These are phyloP conservation scores for Candida coquimbonensis DNA, from an alignment of 805 yeast genomes.

Conservation along the genomic window DNA sequence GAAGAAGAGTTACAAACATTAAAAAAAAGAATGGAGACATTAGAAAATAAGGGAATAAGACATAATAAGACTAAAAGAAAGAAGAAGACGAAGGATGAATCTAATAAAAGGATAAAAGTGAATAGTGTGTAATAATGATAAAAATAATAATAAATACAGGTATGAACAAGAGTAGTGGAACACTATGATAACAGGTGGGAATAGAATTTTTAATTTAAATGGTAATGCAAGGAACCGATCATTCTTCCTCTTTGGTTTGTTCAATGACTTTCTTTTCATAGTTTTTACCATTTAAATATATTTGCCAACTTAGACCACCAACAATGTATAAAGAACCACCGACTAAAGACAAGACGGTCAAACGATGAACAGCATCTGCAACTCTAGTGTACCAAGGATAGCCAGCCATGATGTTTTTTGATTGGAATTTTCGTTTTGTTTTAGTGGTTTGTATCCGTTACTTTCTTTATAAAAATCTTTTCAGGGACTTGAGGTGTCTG, in stretches of 20 bases:
- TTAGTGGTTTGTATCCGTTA: no score
- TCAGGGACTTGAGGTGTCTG: no score
- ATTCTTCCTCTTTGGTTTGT: constrained; percentile 1
- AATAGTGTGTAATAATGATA: neutral
- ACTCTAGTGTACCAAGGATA: constrained; percentile 74
- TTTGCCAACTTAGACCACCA: constrained; percentile 44
- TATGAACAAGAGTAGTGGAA: no score
- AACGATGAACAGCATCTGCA: constrained; percentile 66
- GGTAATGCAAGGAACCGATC: neutral
- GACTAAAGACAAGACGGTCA: constrained; percentile 59
- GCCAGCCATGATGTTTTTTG: constrained; percentile 31
- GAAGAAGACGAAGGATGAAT: constrained; percentile 4
- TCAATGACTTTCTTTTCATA: constrained; percentile 33
- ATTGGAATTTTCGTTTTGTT: no score
- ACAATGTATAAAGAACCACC: constrained; percentile 49
- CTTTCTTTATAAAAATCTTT: no score
- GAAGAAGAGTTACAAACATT: constrained; percentile 13
- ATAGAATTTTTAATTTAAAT: neutral
- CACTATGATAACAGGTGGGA: neutral
- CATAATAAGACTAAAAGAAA: constrained; percentile 30
- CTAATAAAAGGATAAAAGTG: neutral
- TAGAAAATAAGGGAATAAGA: constrained; percentile 24
- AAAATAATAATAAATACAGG: neutral
- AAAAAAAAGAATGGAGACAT: constrained; percentile 18
- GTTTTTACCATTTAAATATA: constrained; percentile 45